These are phyloP conservation scores for Arthromyces matolae DNA, from an alignment of 768 basidiomycete species.

Conservation along the genomic window DNA sequence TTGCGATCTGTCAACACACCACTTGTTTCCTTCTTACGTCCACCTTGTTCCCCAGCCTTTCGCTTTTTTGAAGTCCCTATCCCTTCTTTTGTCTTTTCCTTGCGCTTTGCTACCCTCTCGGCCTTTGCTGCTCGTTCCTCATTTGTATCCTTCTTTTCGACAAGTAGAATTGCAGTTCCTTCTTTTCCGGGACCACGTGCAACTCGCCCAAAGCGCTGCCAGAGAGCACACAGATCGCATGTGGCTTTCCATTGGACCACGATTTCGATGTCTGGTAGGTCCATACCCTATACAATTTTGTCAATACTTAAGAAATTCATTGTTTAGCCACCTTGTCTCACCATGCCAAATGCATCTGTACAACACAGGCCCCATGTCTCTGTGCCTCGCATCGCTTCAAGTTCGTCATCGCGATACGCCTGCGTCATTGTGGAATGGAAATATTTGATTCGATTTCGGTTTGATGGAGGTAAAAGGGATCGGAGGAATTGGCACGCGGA, in stretches of 20 bases:
- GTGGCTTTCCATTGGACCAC: slow-evolving; percentile 31
- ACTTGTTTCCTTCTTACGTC: slow-evolving; percentile 1
- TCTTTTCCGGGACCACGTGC: slow-evolving; percentile 12
- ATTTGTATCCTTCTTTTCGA: slow-evolving; percentile 26
- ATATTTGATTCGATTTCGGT: slow-evolving; percentile 20
- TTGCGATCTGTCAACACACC: background rate
- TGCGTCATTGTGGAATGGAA: slow-evolving; percentile 28
- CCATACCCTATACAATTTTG: slow-evolving; percentile 28
- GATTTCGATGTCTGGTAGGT: slow-evolving; percentile 29
- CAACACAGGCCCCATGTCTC: slow-evolving; percentile 20
- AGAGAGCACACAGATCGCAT: slow-evolving; percentile 22
- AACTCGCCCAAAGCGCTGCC: slow-evolving; percentile 32
- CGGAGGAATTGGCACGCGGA: slow-evolving; percentile 13
- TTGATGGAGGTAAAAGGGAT: slow-evolving; percentile 6
- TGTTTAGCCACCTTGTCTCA: slow-evolving; percentile 14
- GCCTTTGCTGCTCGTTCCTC: slow-evolving; percentile 15
- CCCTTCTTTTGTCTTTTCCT: slow-evolving; percentile 1
- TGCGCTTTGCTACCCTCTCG: slow-evolving; percentile 1
- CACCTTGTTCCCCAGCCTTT: background rate
- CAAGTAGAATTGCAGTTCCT: slow-evolving; percentile 23
- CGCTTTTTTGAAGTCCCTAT: background rate
- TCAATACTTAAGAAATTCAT: background rate
- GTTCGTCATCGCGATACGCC: slow-evolving; percentile 18
- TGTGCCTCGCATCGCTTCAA: background rate
- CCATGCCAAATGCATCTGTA: slow-evolving; percentile 35